Evolutionary conservation across 2,329 filamentous ascomycete species (phyloP).

Genomic region (Ophiostoma sp.): DNA sequence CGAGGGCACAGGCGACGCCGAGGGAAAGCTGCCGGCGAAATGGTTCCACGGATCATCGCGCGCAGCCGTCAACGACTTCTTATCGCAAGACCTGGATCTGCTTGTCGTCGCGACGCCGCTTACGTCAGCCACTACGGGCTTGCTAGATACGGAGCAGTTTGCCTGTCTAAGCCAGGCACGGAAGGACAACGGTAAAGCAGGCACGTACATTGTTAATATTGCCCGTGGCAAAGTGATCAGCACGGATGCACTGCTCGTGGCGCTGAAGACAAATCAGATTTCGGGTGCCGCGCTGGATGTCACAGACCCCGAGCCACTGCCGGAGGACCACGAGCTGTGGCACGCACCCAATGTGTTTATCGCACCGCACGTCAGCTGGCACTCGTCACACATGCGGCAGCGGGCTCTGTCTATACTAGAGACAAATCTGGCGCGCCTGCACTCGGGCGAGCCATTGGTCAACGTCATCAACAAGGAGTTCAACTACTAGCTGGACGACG

Average conservation of each 20-base stretch:
- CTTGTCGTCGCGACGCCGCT: conserved; percentile 49
- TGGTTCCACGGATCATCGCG: conserved; percentile 47
- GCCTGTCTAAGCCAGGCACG: conserved; percentile 35
- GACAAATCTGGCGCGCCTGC: conserved; percentile 35
- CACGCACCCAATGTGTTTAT: conserved; percentile 62
- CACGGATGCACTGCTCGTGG: conserved; percentile 55
- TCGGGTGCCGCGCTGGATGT: conserved; percentile 70
- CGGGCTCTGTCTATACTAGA: conserved; percentile 41
- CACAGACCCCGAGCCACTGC: conserved; percentile 72
- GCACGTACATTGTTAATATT: conserved; percentile 65
- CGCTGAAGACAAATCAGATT: conserved; percentile 44
- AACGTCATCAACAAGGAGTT: conserved; percentile 26
- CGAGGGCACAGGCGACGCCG: conserved; percentile 55
- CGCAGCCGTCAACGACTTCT: conserved; percentile 45
- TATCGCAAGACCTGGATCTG: conserved; percentile 47
- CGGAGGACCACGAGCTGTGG: conserved; percentile 64
- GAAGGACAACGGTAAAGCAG: conserved; percentile 31
- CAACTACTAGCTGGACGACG: conserved; percentile 22
- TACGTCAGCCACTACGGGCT: conserved; percentile 42
- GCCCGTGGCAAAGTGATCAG: conserved; percentile 52
- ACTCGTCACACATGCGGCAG: conserved; percentile 37
- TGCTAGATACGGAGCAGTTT: conserved; percentile 49
- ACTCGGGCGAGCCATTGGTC: conserved; percentile 22
- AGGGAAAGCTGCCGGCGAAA: conserved; percentile 42
- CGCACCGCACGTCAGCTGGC: conserved; percentile 46